phyloP scores from a whole-genome alignment of 805 yeast genomes.

The Candida tallmaniae region DNA sequence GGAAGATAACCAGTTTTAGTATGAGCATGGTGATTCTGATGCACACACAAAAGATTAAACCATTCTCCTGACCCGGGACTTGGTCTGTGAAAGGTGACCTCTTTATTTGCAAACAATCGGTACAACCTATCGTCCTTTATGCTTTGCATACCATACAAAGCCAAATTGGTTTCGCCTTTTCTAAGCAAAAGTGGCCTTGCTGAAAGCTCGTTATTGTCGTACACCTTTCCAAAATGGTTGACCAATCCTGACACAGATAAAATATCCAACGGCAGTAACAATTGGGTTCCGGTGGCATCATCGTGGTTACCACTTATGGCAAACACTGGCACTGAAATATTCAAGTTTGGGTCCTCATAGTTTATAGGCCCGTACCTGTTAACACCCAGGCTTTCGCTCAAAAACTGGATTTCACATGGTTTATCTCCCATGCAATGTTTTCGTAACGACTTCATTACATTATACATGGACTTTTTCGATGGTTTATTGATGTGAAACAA shows the following conservation, averaged over 20 bases:
- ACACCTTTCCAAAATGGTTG: conserved; percentile 84
- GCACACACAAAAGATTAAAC: conserved; percentile 84
- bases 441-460: conserved; percentile 71
- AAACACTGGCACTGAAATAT: conserved; percentile 85
- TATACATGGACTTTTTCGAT: conserved; percentile 76
- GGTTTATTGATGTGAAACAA: conserved; percentile 90
- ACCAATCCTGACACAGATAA: conserved; percentile 75
- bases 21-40: conserved; percentile 85
- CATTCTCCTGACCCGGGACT: conserved; percentile 53
- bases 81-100: conserved; percentile 77
- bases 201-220: conserved; percentile 68
- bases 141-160: conserved; percentile 84
- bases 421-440: conserved; percentile 75
- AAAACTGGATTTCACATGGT: conserved; percentile 78
- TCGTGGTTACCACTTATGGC: conserved; percentile 96
- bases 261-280: conserved; percentile 82
- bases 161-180: conserved; percentile 78
- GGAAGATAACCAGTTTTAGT: conserved; percentile 81
- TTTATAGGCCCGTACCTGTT: conserved; percentile 69
- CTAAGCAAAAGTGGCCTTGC: conserved; percentile 74
- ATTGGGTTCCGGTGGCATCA: conserved; percentile 85
- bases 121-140: conserved; percentile 86
- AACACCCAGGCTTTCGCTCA: conserved; percentile 70
- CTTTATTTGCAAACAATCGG: conserved; percentile 74
- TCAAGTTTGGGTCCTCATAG: conserved; percentile 86